Percentiles rank a stretch among this genome's conserved stretches.
Evolutionary conservation across 805 yeast genomes (phyloP).

Genomic region (Spathaspora boniae): DNA sequence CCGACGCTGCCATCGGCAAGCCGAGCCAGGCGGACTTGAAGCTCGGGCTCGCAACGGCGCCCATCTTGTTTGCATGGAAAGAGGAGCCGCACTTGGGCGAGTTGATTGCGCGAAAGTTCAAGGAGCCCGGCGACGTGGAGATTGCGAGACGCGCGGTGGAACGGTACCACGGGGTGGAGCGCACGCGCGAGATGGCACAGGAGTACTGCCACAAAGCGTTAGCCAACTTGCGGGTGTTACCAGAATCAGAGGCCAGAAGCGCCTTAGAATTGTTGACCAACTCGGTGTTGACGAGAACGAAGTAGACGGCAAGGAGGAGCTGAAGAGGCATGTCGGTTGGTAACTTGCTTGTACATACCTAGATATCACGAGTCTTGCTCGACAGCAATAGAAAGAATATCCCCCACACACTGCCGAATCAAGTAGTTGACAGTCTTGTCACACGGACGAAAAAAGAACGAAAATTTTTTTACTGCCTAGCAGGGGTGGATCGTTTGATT

Average conservation of each 20-base stretch:
- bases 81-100: constrained; percentile 81
- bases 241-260: constrained; percentile 84
- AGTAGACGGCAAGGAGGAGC: constrained; percentile 33
- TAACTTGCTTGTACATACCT: constrained; percentile 2
- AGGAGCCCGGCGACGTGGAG: constrained; percentile 78
- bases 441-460: constrained; percentile 2
- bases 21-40: constrained; percentile 95
- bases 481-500: neutral
- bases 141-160: constrained; percentile 73
- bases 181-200: constrained; percentile 74
- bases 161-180: constrained; percentile 66
- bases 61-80: constrained; percentile 92
- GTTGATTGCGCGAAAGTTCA: constrained; percentile 79
- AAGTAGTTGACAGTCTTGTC: neutral
- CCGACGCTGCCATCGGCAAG: constrained; percentile 81
- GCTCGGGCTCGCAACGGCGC: constrained; percentile 95
- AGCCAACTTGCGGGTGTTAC: constrained; percentile 65
- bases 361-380: neutral
- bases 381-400: neutral
- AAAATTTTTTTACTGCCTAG: constrained; percentile 1
- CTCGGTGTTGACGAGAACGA: constrained; percentile 76
- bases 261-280: constrained; percentile 84
- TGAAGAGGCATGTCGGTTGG: neutral
- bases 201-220: constrained; percentile 76
- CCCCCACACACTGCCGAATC: neutral